Percentiles rank a stretch among this genome's conserved stretches.
These are phyloP conservation scores for Saccharomycopsis schoenii DNA, from an alignment of 805 yeast genomes.

Conservation along the genomic window DNA sequence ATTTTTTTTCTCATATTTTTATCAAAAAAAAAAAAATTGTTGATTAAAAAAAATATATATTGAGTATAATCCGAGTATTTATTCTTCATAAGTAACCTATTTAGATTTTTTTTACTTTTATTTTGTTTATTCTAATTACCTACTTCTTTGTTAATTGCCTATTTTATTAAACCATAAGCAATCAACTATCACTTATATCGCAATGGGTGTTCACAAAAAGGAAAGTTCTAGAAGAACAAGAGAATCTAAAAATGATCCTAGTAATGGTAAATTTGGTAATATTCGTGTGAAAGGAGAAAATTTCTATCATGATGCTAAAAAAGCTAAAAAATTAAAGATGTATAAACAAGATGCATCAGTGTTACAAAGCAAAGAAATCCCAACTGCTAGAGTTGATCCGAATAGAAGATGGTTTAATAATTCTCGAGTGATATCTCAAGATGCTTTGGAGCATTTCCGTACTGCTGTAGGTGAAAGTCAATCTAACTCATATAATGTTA, in stretches of 20 bases:
- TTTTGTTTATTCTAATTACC: background rate
- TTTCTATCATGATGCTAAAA: constrained; percentile 89
- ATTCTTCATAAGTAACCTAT: too few species aligned
- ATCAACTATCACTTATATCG: constrained; percentile 3
- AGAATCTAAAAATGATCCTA: constrained; percentile 47
- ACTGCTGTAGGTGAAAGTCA: constrained; percentile 77
- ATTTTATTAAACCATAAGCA: constrained; percentile 49
- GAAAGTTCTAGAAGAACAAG: constrained; percentile 82
- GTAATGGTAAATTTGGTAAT: constrained; percentile 61
- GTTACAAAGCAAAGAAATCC: constrained; percentile 77
- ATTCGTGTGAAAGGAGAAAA: constrained; percentile 94
- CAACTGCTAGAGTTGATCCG: constrained; percentile 90
- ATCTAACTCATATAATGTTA: constrained; percentile 56
- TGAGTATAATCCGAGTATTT: background rate
- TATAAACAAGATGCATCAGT: constrained; percentile 92
- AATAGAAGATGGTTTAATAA: constrained; percentile 97
- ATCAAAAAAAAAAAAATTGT: background rate
- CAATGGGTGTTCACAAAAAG: constrained; percentile 89
- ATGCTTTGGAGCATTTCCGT: constrained; percentile 87
- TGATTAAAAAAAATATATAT: background rate
- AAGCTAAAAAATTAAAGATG: constrained; percentile 84
- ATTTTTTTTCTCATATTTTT: background rate
- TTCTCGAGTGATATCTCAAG: constrained; percentile 95
- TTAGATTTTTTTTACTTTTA: background rate
- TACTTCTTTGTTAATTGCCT: constrained; percentile 40